A percentile compares a stretch with the other conserved stretches of the same genome.
Conservation (phyloP, 1,139 yeast genomes). For the Saccharomyces pastorianus region DNA sequence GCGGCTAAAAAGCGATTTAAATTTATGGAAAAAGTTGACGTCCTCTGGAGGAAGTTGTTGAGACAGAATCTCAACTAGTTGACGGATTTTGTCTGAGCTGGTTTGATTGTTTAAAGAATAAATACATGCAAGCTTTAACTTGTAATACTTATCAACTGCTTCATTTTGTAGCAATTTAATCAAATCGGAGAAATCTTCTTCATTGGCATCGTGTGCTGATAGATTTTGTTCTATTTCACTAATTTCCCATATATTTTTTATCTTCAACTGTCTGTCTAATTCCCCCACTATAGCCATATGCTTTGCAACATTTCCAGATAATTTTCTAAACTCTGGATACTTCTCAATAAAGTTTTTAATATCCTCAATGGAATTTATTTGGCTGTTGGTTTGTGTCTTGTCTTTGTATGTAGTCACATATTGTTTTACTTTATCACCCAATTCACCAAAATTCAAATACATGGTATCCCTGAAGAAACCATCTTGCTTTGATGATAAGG, state of each 20-base stretch:
- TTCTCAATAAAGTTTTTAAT: conserved; percentile 85
- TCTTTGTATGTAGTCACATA: conserved; percentile 77
- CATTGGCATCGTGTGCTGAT: conserved; percentile 57
- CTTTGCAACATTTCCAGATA: conserved; percentile 84
- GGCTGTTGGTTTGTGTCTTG: conserved; percentile 62
- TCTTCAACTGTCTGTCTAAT: conserved; percentile 59
- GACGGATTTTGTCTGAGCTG: conserved; percentile 8
- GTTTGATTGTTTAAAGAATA: conserved; percentile 64
- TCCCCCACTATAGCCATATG: conserved; percentile 88
- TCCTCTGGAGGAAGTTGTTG: conserved; percentile 22
- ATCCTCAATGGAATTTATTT: conserved; percentile 70
- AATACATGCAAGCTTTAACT: conserved; percentile 56
- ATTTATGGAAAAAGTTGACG: conserved; percentile 24
- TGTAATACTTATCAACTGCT: conserved; percentile 36
- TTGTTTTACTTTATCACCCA: conserved; percentile 79
- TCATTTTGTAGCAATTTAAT: conserved; percentile 35
- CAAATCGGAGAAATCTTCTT: conserved; percentile 41
- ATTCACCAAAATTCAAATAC: conserved; percentile 88
- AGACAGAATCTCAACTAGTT: conserved; percentile 12
- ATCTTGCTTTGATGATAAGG: conserved; percentile 62
- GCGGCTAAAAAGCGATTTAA: conserved; percentile 11
- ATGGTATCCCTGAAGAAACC: conserved; percentile 68
- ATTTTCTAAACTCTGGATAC: conserved; percentile 84
- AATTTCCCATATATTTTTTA: conserved; percentile 64
- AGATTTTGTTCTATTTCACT: conserved; percentile 86